Evolutionary conservation across 768 basidiomycete species (phyloP).

Genomic region (Phlebiopsis flavidoalba): DNA sequence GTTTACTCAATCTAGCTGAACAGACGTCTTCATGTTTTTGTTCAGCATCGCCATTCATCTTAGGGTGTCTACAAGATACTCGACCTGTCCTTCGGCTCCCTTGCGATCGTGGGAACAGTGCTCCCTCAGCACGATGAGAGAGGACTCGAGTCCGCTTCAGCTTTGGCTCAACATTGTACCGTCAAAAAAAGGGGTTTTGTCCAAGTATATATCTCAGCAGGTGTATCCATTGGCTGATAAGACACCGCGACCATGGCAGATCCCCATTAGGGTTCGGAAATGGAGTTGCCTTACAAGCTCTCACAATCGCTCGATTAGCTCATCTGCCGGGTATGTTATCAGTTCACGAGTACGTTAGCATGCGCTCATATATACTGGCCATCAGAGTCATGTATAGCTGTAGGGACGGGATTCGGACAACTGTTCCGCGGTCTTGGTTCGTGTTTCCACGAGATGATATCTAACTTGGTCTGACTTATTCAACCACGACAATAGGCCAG

Average conservation of each 20-base stretch:
- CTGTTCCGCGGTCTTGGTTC: neutral
- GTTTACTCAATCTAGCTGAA: too few species aligned
- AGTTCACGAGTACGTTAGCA: constrained; percentile 17
- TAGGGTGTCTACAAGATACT: constrained; percentile 55
- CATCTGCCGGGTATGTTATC: too few species aligned
- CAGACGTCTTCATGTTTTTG: too few species aligned
- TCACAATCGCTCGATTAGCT: too few species aligned
- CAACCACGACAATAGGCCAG: too few species aligned
- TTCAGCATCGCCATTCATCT: constrained; percentile 54
- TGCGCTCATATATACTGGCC: constrained; percentile 33
- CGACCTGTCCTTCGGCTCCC: constrained; percentile 55
- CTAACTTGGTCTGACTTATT: too few species aligned
- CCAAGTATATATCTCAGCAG: constrained; percentile 20
- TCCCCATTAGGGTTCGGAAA: constrained; percentile 70
- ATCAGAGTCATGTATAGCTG: neutral
- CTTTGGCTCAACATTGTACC: constrained; percentile 61
- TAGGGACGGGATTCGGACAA: neutral
- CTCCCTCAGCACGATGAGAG: constrained; percentile 43
- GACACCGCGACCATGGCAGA: constrained; percentile 25
- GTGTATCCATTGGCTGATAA: too few species aligned
- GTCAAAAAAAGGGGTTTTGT: too few species aligned
- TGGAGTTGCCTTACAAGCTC: constrained; percentile 61
- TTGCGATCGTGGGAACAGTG: constrained; percentile 53
- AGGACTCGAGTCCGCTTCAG: constrained; percentile 41
- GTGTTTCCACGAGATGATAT: too few species aligned